Conservation (phyloP, 331 rosid species). For the Acacia pycnantha region DNA sequence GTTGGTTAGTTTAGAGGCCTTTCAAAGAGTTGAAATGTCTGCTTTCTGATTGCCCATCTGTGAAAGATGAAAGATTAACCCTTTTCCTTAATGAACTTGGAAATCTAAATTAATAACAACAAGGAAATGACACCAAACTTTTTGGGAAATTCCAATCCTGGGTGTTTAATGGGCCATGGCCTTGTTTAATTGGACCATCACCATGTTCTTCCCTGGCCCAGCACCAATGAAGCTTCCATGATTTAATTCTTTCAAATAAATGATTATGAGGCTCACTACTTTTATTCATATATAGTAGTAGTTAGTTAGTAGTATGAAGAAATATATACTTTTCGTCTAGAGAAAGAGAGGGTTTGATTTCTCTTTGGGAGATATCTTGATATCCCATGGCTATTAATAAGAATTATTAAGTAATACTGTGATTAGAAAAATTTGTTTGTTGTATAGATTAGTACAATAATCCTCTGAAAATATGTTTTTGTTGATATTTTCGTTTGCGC, state of each 20-base stretch:
- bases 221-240: not conserved
- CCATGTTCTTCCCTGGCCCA: conserved; percentile 20
- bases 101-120: not conserved
- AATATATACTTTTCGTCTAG: not conserved
- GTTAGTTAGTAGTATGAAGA: not conserved
- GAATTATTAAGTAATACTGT: not conserved
- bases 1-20: conserved; percentile 51
- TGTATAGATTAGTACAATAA: not conserved
- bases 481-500: not conserved
- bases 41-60: conserved; percentile 33
- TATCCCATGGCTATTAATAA: not conserved
- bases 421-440: not conserved
- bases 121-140: conserved; percentile 40
- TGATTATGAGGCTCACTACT: not conserved
- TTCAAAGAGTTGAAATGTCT: conserved; percentile 61
- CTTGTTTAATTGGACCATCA: not conserved
- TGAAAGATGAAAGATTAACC: conserved; percentile 46
- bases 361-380: not conserved
- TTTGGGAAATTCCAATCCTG: not conserved
- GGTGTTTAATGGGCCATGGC: conserved; percentile 21
- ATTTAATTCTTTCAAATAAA: not conserved
- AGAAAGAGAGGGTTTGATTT: not conserved
- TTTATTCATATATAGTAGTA: not conserved
- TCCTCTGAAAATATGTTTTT: not conserved
- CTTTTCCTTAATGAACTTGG: conserved; percentile 27